A percentile compares a stretch with the other conserved stretches of the same genome.
phyloP scores from a whole-genome alignment of 2,329 filamentous ascomycete species.

The Atkinsonella texensis region DNA sequence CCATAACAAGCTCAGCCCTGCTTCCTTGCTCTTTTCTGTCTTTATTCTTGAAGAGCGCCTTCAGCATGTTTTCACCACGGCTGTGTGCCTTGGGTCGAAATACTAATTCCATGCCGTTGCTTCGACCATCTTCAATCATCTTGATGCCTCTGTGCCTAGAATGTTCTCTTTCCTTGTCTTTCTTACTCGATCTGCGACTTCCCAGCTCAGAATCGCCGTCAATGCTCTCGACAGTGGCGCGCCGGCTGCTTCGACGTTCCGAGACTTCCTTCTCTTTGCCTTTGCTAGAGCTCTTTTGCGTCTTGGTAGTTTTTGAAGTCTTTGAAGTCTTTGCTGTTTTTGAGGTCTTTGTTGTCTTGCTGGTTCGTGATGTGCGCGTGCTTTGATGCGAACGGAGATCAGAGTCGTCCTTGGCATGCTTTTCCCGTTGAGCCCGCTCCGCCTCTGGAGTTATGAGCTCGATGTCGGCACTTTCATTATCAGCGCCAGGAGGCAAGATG shows the following conservation, averaged over 20 bases:
- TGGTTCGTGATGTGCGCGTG: conserved; percentile 19
- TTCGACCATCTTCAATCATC: conserved; percentile 25
- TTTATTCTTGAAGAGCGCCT: conserved; percentile 45
- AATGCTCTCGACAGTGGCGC: conserved; percentile 11
- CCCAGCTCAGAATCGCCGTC: conserved; percentile 24
- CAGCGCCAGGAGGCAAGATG: conserved; percentile 32
- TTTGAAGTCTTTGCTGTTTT: conserved; percentile 16
- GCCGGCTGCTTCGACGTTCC: conserved; percentile 5
- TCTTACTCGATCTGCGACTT: conserved; percentile 19
- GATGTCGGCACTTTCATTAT: conserved; percentile 36
- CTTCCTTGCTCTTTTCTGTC: conserved; percentile 32
- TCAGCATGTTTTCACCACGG: conserved; percentile 41
- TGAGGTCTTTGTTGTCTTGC: conserved; percentile 15
- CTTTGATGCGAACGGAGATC: conserved; percentile 25
- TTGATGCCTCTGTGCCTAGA: conserved; percentile 13
- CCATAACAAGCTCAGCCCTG: conserved; percentile 19
- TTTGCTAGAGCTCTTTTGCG: conserved; percentile 10
- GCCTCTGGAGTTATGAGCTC: conserved; percentile 48
- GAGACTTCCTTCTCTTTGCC: conserved; percentile 10
- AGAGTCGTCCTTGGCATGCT: conserved; percentile 25
- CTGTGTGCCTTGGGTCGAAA: conserved; percentile 36
- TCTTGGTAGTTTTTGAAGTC: conserved; percentile 8
- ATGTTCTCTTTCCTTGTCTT: conserved; percentile 13
- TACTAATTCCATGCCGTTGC: conserved; percentile 24
- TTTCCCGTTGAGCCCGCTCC: conserved; percentile 30